Conservation (phyloP, 768 basidiomycete species). For the Russula sp. region DNA sequence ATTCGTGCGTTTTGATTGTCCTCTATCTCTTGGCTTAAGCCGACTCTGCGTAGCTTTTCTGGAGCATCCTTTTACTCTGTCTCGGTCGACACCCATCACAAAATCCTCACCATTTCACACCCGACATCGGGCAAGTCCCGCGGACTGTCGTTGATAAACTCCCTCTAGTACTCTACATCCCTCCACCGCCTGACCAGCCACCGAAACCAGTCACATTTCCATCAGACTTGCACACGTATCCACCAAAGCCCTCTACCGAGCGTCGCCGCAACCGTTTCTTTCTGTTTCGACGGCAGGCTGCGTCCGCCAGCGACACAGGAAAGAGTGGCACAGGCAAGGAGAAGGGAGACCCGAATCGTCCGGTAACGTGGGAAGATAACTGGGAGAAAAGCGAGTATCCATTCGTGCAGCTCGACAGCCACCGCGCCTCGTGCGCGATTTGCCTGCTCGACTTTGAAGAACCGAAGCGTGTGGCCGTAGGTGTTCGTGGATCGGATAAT, state of each 20-base stretch:
- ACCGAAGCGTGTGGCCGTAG: constrained; percentile 38
- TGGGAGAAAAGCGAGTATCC: constrained; percentile 76
- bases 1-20: constrained; percentile 45
- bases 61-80: constrained; percentile 73
- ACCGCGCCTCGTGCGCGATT: constrained; percentile 78
- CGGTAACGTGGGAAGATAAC: constrained; percentile 62
- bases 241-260: constrained; percentile 41
- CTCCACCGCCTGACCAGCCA: constrained; percentile 51
- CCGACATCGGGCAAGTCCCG: constrained; percentile 69
- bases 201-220: constrained; percentile 18
- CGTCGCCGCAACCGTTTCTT: constrained; percentile 52
- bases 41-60: constrained; percentile 45
- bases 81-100: constrained; percentile 76
- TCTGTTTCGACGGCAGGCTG: not conserved
- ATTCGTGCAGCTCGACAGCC: constrained; percentile 73
- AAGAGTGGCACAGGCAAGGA: constrained; percentile 21
- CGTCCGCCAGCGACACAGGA: constrained; percentile 11
- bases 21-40: not conserved
- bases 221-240: constrained; percentile 45
- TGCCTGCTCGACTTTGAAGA: constrained; percentile 82
- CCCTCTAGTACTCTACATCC: constrained; percentile 81
- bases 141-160: constrained; percentile 69
- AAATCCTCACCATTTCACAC: constrained; percentile 63
- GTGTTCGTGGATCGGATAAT: constrained; percentile 27
- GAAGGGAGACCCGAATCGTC: constrained; percentile 24